Base-by-base conservation (phyloP, 139 green algal species). In the Chlorella sp. region DNA sequence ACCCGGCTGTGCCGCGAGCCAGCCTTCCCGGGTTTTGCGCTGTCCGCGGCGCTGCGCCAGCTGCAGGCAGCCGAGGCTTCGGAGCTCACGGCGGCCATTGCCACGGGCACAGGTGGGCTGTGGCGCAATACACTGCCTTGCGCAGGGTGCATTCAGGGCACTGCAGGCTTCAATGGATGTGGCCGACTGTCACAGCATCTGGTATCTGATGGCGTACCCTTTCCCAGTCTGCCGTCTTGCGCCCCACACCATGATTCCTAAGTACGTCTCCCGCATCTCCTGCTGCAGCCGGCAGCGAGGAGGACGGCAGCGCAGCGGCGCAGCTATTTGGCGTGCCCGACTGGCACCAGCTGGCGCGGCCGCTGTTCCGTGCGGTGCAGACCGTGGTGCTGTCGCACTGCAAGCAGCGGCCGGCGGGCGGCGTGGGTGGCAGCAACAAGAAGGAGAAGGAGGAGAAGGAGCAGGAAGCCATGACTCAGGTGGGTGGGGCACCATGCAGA, bases 21-120 rank as follows among this genome's bases (percentile, higher is more conserved):
- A 12, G 30, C 38, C 15, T 93, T 94, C 39, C 74, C 85, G 30
- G 69, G 80, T 17, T 94, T 92, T 57, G 80, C 84, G 34, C 83
- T 94, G 30, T 74, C 62, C 11, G 81, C 57, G 28, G 72, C 75
- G 28, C 39, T 80, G 38, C 81, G 82, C 41, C 9, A 81, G 34
- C 75, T 92, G 81, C 83, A 86, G n/a, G 70, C 38, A 5, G 64
- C 39, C 23, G 72, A 75, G 21, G 72, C 82, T 21, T 60, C 39
- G 18, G 82, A 82, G 15, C 55, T 75, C 20, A 65, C 56, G 0
- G 69, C 39, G 0, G 78, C 78, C 18, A 84, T 88, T 25, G 65
- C 60, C 17, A 83, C 76, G 6, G 75, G 80, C 38, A 80, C 57
- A 55, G 68, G 51, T 60, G n/a, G n/a, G n/a, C n/a, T n/a, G n/a